Conservation (phyloP, 2,329 filamentous ascomycete genomes). For the Aspergillus bombycis region DNA sequence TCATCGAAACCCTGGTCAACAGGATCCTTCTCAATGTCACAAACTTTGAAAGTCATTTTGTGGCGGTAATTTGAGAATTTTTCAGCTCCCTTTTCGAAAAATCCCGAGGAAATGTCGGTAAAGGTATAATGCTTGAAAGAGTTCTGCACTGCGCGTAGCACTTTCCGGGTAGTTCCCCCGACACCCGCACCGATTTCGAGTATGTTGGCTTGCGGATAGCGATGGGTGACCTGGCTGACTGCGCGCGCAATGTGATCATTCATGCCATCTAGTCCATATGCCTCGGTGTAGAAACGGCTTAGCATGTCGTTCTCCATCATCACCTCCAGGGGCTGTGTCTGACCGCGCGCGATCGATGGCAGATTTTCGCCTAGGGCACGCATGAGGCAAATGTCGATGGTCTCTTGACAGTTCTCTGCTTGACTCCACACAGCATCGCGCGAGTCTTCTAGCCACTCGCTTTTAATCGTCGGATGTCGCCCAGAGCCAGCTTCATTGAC, state of each 20-base stretch:
- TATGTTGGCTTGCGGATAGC: background rate
- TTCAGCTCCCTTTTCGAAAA: conserved; percentile 33
- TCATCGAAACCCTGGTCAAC: conserved; percentile 28
- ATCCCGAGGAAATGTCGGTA: conserved; percentile 32
- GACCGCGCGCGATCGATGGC: background rate
- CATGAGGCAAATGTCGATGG: background rate
- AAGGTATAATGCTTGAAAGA: conserved; percentile 27
- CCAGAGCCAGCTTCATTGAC: background rate
- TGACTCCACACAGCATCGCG: background rate
- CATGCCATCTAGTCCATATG: background rate
- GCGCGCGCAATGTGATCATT: background rate
- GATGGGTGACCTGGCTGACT: background rate
- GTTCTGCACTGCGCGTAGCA: background rate
- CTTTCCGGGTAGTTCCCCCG: background rate
- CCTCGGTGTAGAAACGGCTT: background rate
- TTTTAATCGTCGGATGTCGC: background rate
- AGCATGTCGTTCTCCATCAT: background rate
- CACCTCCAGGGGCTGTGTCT: background rate
- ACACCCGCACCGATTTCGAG: background rate
- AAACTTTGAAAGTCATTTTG: conserved; percentile 27
- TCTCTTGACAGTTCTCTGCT: background rate
- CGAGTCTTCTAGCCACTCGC: background rate
- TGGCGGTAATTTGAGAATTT: conserved; percentile 25
- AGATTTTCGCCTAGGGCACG: background rate
- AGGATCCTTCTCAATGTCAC: conserved; percentile 32